A percentile compares a stretch with the other conserved stretches of the same genome.
Conservation (phyloP, 1,284 basidiomycete species). For the Trichosporon asahii region DNA sequence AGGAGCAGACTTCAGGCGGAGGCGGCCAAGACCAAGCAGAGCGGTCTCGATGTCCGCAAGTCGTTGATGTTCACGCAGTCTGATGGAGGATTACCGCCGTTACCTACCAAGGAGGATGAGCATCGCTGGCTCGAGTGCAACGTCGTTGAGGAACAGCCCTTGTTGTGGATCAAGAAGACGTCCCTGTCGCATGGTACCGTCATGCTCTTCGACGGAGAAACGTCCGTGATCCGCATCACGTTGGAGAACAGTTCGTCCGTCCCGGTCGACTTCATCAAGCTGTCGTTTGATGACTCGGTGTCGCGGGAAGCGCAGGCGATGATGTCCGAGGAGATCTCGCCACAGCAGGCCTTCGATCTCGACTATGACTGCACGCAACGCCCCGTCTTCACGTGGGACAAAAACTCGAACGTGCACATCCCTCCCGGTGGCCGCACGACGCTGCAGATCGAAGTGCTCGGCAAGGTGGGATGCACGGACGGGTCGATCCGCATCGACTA, state of each 20-base stretch:
- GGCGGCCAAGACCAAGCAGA: conserved; percentile 37
- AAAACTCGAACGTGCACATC: conserved; percentile 55
- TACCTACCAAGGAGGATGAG: background rate
- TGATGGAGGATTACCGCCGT: conserved; percentile 10
- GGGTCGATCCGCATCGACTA: conserved; percentile 82
- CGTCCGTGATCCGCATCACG: conserved; percentile 66
- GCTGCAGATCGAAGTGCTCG: conserved; percentile 70
- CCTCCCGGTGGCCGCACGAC: conserved; percentile 67
- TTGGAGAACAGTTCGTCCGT: conserved; percentile 80
- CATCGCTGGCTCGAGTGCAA: conserved; percentile 44
- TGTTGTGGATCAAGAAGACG: conserved; percentile 77
- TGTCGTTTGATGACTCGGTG: conserved; percentile 86
- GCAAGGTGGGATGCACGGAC: conserved; percentile 79
- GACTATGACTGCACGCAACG: conserved; percentile 74
- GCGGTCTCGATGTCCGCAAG: conserved; percentile 37
- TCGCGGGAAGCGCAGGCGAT: conserved; percentile 69
- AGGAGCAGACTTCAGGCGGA: conserved; percentile 56
- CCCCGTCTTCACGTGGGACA: conserved; percentile 76
- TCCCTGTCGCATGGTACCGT: conserved; percentile 84
- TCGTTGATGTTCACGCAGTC: conserved; percentile 3
- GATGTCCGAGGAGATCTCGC: conserved; percentile 68
- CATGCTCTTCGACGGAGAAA: conserved; percentile 92
- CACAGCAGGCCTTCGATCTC: conserved; percentile 84
- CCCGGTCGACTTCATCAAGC: conserved; percentile 76
- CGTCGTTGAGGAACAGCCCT: conserved; percentile 79